These are phyloP conservation scores for Adenanthera pavonina DNA, from an alignment of 306 rosid genomes.

Conservation along the genomic window DNA sequence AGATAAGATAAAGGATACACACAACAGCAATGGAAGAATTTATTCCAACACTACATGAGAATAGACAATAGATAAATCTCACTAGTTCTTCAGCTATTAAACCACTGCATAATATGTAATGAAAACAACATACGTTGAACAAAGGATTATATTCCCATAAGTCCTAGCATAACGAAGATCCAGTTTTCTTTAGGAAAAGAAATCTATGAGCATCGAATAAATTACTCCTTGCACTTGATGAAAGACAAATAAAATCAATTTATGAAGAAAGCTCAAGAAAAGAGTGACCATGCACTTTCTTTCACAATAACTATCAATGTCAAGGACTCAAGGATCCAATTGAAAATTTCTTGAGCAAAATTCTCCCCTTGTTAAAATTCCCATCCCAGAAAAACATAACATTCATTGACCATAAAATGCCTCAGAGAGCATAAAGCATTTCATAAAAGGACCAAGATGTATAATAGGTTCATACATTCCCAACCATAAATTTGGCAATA, in stretches of 20 bases:
- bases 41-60: background rate
- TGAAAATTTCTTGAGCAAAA: background rate
- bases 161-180: background rate
- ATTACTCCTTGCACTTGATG: conserved; percentile 3
- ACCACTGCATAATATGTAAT: background rate
- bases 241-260: conserved; percentile 21
- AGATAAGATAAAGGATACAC: conserved; percentile 15
- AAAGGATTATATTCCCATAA: conserved; percentile 2
- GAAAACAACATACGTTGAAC: background rate
- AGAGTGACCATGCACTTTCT: conserved; percentile 11
- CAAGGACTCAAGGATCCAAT: conserved; percentile 17
- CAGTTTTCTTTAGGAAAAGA: background rate
- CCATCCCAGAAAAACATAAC: background rate
- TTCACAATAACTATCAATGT: background rate
- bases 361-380: background rate
- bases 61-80: background rate
- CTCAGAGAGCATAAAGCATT: background rate
- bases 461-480: background rate
- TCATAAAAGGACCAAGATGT: background rate
- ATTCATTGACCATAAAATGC: conserved; percentile 54
- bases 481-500: background rate
- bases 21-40: background rate
- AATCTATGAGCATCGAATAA: background rate
- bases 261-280: background rate
- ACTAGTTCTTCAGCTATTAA: conserved; percentile 24